Percentiles rank a stretch among this genome's conserved stretches.
These are phyloP conservation scores for Pelargonium fulgidum DNA, from an alignment of 441 rosid species.

Conservation along the genomic window DNA sequence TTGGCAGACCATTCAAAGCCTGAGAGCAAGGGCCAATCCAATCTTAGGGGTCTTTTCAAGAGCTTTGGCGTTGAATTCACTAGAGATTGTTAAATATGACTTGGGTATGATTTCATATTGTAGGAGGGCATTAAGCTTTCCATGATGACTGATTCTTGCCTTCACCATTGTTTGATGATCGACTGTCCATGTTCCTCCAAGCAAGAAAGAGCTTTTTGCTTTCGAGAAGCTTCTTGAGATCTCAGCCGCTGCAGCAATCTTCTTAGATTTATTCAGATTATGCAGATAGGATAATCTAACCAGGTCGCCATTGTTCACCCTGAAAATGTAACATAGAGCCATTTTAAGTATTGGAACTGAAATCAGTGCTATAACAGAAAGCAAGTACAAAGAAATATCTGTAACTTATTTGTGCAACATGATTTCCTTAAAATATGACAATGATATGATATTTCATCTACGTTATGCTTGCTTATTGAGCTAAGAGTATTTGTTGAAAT, in stretches of 20 bases:
- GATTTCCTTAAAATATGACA: too few species aligned
- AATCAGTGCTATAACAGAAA: too few species aligned
- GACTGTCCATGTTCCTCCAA: neutral
- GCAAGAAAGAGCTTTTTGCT: neutral
- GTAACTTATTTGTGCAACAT: too few species aligned
- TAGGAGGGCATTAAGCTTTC: neutral
- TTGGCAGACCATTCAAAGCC: neutral
- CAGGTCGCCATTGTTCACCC: constrained; percentile 3
- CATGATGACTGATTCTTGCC: neutral
- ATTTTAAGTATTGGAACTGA: too few species aligned
- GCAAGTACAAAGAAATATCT: too few species aligned
- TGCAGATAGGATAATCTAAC: neutral
- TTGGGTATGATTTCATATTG: neutral
- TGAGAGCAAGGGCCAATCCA: constrained; percentile 7
- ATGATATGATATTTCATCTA: too few species aligned
- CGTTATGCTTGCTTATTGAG: too few species aligned
- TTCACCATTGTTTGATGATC: neutral
- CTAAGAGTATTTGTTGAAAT: too few species aligned
- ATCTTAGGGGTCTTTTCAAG: neutral
- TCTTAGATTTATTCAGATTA: neutral
- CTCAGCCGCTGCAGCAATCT: neutral
- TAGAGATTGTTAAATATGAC: neutral
- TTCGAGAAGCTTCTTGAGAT: constrained; percentile 3
- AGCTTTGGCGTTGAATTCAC: constrained; percentile 1
- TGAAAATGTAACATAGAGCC: neutral